Conservation (phyloP, 2,329 filamentous ascomycete species). For the Penicillium sp. region DNA sequence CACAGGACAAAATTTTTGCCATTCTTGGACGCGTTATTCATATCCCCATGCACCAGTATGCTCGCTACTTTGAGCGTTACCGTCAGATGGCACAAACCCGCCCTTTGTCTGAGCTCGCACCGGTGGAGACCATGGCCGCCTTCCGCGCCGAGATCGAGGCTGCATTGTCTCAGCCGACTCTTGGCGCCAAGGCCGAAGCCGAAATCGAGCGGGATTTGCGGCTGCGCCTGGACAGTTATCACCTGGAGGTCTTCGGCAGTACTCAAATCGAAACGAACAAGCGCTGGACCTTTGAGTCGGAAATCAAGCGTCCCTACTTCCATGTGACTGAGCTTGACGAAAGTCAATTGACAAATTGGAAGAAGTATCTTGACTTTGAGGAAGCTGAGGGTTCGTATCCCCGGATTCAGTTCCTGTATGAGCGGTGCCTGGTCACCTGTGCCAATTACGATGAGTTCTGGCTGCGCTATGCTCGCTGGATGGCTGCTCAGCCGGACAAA, state of each 20-base stretch:
- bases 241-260: constrained; percentile 74
- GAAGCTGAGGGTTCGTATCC: constrained; percentile 76
- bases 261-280: constrained; percentile 88
- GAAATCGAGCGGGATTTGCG: constrained; percentile 84
- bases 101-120: constrained; percentile 70
- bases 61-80: constrained; percentile 90
- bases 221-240: constrained; percentile 72
- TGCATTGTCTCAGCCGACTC: constrained; percentile 44
- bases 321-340: constrained; percentile 92
- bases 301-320: constrained; percentile 95
- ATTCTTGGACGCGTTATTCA: constrained; percentile 80
- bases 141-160: constrained; percentile 70
- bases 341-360: constrained; percentile 82
- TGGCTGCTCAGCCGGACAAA: constrained; percentile 75
- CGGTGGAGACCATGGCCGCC: constrained; percentile 64
- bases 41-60: constrained; percentile 94
- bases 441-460: constrained; percentile 97
- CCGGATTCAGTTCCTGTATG: constrained; percentile 80
- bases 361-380: constrained; percentile 95
- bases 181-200: constrained; percentile 61
- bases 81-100: constrained; percentile 70
- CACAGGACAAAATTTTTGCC: constrained; percentile 77
- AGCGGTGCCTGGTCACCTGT: constrained; percentile 87
- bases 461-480: constrained; percentile 96
- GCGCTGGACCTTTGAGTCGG: constrained; percentile 90